Percentiles rank a stretch among this genome's conserved stretches.
Conservation (phyloP, 2,329 filamentous ascomycete species). For the Metarhizium sp. region DNA sequence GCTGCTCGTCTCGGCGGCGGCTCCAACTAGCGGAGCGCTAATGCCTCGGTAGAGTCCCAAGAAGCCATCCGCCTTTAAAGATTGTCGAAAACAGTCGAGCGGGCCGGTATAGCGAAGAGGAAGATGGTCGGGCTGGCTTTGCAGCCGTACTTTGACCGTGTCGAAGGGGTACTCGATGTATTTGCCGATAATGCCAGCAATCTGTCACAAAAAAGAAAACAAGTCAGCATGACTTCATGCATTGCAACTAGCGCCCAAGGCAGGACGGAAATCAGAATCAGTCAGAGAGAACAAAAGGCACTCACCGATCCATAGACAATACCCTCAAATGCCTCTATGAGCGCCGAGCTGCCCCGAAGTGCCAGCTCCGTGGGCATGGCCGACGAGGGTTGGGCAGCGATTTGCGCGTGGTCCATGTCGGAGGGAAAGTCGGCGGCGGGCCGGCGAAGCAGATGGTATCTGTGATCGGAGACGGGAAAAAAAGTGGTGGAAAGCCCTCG, state of each 20-base stretch:
- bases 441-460: neutral
- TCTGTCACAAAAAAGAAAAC: conserved; percentile 31
- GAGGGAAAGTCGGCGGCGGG: neutral
- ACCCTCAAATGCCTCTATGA: conserved; percentile 69
- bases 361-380: conserved; percentile 15
- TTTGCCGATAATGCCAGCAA: conserved; percentile 82
- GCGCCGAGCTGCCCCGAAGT: conserved; percentile 28
- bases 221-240: conserved; percentile 1
- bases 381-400: conserved; percentile 17
- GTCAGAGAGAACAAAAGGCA: conserved; percentile 7
- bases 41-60: conserved; percentile 84
- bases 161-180: conserved; percentile 98
- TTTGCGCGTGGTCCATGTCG: conserved; percentile 21
- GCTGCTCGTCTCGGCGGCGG: conserved; percentile 84
- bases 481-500: neutral
- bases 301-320: conserved; percentile 78
- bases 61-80: conserved; percentile 69
- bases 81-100: conserved; percentile 87
- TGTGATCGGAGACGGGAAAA: neutral
- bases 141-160: conserved; percentile 92
- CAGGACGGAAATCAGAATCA: neutral
- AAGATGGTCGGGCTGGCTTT: conserved; percentile 83
- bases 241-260: neutral
- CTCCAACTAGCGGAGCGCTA: conserved; percentile 80
- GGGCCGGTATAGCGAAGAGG: conserved; percentile 79